Base-by-base conservation (phyloP, 164 flowering plant genomes). In the Umbilicus rupestris region DNA sequence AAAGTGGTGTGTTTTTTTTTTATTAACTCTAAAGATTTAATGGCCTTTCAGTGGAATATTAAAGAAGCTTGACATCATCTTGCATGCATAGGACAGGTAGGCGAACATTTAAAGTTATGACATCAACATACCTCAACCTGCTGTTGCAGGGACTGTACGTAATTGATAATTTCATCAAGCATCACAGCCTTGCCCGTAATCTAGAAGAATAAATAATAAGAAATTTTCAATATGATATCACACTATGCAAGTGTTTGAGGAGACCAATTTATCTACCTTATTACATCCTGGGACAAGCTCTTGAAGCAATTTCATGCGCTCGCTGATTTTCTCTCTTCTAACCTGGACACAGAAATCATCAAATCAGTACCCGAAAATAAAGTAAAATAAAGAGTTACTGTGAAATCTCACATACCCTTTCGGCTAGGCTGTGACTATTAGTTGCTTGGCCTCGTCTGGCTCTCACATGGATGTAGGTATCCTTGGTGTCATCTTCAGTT, bases 141-240 rank as follows among this genome's bases (percentile, higher is more conserved):
- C 70, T 84, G 90, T 77, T 94, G 99, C 66, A 94, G 80, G 11
- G 99, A 91, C 65, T 91, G 99, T 69, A 94, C 99, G 75, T 94
- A 94, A 78, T 94, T 94, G 73, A 94, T 94, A 68, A 94, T 94
- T 78, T 94, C 97, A 79, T 93, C 98, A 64, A 93, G 94, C 98
- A 93, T 90, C 52, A 89, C 87, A 0, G 98, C 98, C 76, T 90
- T 93, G 45, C 98, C 98, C 58, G 96, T 93, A 57, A 93, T 84
- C 98, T 92, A 65, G 3, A 70, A 63, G 10, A 22, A 6, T 24
- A 33, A 68, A 30, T 22, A 12, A 50, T 44, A 22, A 41, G 2
- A 64, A 59, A 5, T 35, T 39, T 66, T 47, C 44, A 73, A 31
- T n/a, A n/a, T 47, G 62, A 14, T 26, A 15, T 5, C 66, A 29